Evolutionary conservation across 163 green algal species (phyloP).

Genomic region (Chlorella variabilis): DNA sequence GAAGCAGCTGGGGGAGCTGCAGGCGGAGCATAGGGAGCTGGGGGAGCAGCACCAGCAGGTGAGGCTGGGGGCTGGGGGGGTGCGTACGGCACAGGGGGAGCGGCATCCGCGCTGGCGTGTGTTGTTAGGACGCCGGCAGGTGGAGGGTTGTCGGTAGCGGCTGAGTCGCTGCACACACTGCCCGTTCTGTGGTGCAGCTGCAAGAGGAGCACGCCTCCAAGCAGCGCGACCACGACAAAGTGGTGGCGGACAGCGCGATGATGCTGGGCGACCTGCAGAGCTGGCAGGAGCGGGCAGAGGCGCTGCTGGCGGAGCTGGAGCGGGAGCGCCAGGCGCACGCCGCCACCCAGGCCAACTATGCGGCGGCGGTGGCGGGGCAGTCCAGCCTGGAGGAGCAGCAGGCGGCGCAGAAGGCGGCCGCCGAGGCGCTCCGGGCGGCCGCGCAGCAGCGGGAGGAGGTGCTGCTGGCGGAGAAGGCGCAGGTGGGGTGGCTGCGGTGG

Average conservation of each 20-base stretch:
- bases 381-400: background rate
- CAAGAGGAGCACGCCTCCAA: slow-evolving; percentile 35
- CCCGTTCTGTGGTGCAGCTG: slow-evolving; percentile 33
- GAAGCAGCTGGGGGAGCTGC: slow-evolving; percentile 23
- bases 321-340: slow-evolving; percentile 34
- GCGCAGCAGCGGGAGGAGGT: slow-evolving; percentile 13
- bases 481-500: background rate
- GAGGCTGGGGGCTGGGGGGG: too few relatives aligned
- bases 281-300: slow-evolving; percentile 42
- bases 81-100: too few relatives aligned
- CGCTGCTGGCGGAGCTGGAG: slow-evolving; percentile 50
- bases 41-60: slow-evolving; percentile 12
- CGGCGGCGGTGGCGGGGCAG: background rate
- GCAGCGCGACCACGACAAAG: slow-evolving; percentile 36
- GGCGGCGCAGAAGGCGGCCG: background rate
- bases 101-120: too few relatives aligned
- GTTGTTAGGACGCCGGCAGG: too few relatives aligned
- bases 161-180: too few relatives aligned
- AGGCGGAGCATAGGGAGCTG: slow-evolving; percentile 12
- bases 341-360: slow-evolving; percentile 28
- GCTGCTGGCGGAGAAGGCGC: slow-evolving; percentile 45
- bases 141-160: background rate
- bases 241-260: slow-evolving; percentile 43
- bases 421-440: slow-evolving; percentile 18
- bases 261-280: slow-evolving; percentile 51